phyloP scores from a whole-genome alignment of 2,329 filamentous ascomycete genomes.

The Escovopsis sp. region DNA sequence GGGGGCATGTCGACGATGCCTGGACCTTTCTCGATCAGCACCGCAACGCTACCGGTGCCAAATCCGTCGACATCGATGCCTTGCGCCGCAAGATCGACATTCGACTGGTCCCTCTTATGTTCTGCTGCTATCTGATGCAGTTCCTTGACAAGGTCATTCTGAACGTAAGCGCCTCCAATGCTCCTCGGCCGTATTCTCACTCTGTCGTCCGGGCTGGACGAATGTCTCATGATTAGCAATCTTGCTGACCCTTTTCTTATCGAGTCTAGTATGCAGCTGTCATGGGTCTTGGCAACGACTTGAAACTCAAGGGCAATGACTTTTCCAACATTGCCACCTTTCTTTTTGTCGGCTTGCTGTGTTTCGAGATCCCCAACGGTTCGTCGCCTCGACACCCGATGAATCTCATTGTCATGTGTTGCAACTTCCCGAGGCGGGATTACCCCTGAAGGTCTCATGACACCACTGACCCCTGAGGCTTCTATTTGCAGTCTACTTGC shows the following conservation, averaged over 20 bases:
- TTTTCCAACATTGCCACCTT: slow-evolving; percentile 48
- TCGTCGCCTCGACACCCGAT: slow-evolving; percentile 7
- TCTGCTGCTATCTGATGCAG: slow-evolving; percentile 46
- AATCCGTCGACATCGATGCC: slow-evolving; percentile 25
- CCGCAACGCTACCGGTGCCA: slow-evolving; percentile 21
- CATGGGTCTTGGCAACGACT: slow-evolving; percentile 45
- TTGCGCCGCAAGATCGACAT: slow-evolving; percentile 43
- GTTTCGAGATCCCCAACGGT: slow-evolving; percentile 47
- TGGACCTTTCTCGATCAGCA: slow-evolving; percentile 31
- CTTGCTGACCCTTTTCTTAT: too few species aligned
- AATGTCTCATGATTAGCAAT: too few species aligned
- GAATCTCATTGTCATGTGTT: not conserved
- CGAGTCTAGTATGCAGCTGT: slow-evolving; percentile 43
- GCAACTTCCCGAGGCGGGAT: not conserved
- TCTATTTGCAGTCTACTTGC: slow-evolving; percentile 30
- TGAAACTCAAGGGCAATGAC: slow-evolving; percentile 39
- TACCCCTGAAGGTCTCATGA: too few species aligned
- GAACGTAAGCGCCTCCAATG: slow-evolving; percentile 29
- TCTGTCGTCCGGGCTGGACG: not conserved
- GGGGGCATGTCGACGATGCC: slow-evolving; percentile 24
- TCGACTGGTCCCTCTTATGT: slow-evolving; percentile 47
- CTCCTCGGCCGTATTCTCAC: not conserved
- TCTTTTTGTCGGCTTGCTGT: slow-evolving; percentile 46
- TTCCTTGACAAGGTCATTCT: slow-evolving; percentile 51
- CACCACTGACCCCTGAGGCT: too few species aligned